Conservation (phyloP, 2,329 filamentous ascomycete genomes). For the Mariannaea sp. region DNA sequence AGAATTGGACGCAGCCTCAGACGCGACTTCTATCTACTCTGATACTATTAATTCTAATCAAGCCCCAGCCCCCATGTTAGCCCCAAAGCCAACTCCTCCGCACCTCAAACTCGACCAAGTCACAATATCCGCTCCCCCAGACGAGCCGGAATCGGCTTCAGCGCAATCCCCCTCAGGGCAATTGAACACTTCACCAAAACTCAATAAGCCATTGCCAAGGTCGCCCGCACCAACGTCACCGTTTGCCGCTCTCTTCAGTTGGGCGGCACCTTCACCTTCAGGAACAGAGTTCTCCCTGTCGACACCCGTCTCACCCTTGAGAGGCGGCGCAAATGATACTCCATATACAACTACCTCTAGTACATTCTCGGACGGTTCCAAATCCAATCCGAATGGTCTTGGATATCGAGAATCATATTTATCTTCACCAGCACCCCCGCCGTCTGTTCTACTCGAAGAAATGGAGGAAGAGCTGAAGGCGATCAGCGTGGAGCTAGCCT, state of each 20-base stretch:
- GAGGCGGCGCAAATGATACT: slow-evolving; percentile 44
- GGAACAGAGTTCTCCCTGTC: slow-evolving; percentile 58
- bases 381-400: slow-evolving; percentile 52
- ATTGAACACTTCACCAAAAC: slow-evolving; percentile 43
- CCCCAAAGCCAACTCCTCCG: slow-evolving; percentile 56
- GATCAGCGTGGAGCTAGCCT: slow-evolving; percentile 89
- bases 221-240: slow-evolving; percentile 55
- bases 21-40: slow-evolving; percentile 33
- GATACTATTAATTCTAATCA: slow-evolving; percentile 46
- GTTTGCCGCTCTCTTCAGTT: slow-evolving; percentile 59
- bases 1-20: slow-evolving; percentile 10
- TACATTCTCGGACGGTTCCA: slow-evolving; percentile 43
- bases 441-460: slow-evolving; percentile 69
- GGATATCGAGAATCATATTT: slow-evolving; percentile 58
- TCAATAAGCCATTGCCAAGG: slow-evolving; percentile 60
- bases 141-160: slow-evolving; percentile 31
- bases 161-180: slow-evolving; percentile 37
- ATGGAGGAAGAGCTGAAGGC: slow-evolving; percentile 94
- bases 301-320: slow-evolving; percentile 55
- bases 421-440: slow-evolving; percentile 53
- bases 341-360: slow-evolving; percentile 34
- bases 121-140: slow-evolving; percentile 40
- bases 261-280: slow-evolving; percentile 53
- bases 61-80: slow-evolving; percentile 53
- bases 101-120: slow-evolving; percentile 56